Evolutionary conservation across 352 stramenopile genomes (phyloP), one percentile per base, ranked within the genome.

Genomic region (Plasmopara halstedii): DNA sequence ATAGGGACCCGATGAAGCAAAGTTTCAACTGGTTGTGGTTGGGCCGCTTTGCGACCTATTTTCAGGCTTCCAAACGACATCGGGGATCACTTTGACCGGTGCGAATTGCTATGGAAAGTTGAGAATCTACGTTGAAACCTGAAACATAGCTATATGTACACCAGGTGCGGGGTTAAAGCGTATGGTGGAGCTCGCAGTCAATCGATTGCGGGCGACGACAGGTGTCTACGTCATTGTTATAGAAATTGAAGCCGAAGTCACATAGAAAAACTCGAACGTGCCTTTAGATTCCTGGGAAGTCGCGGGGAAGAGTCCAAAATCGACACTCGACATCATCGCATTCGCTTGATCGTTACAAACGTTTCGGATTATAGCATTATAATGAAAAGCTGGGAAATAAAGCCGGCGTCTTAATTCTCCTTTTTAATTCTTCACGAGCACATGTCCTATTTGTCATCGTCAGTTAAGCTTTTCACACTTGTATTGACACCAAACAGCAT

Each of bases 101-200:
- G 11, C 25, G 11, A 29, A 11, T 29, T 29, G 25, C 25, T 29
- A 29, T 29, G 6, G 7, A 29, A 11, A 10, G 7, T 6, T 10
- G 7, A 2, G 11, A 29, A 29, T 29, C 3, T 6, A 11, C 25
- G 3, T 29, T 4, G n/a, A n/a, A n/a, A n/a, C n/a, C n/a, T n/a
- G n/a, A 31, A 35, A 7, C 2, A 35, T 13, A 17, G 31, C n/a
- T 18, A 35, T 35, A 35, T 15, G 13, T 14, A 11, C 6, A 11
- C 13, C 38, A 82, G 70, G 70, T 39, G 49, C 61, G 2, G 70
- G 70, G 2, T 50, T 79, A 13, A 62, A 63, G 45, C 70, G 70
- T n/a, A 62, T 77, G 56, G 40, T 82, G 17, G 58, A 79, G n/a
- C 58, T 82, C n/a, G 64, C 70, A 10, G 44, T 82, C 35, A 65